Base-by-base conservation (phyloP, 2,329 filamentous ascomycete genomes). In the Penicillium sumatraense region DNA sequence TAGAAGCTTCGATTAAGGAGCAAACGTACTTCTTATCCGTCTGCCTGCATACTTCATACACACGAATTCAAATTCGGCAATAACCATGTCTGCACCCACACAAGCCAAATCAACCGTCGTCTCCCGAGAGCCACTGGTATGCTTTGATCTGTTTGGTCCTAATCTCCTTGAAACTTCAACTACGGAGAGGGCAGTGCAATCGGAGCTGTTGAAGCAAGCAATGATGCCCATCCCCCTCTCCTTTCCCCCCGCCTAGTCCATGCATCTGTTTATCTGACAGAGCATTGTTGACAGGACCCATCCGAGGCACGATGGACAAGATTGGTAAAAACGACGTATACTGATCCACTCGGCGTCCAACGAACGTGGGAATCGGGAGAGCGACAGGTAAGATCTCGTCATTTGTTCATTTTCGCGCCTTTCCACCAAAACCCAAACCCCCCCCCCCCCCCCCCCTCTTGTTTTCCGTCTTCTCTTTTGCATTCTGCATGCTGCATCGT, bases 301-400 rank as follows among this genome's bases (percentile, higher is more conserved):
- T 58, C 63, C 14, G 74, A 78, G 50, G 75, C 77, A 33, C 71
- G 66, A 64, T 80, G 77, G 77, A 69, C 73, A 40, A 67, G 70
- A 56, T 60, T 78, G 50, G 68, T 77, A 26, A 78, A 77, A 56
- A 73, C 71, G 10, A 77, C 69, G 3, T 80, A 79, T 57, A 62
- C 61, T 27, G 77, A 79, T 57, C 77, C 77, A 0, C 59, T 74
- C 21, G 77, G 77, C 5, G 68, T 75, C 7, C 60, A 74, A 53
- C 67, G 77, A 49, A 73, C 71, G 14, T 80, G 77, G 77, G 77
- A 80, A 58, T 75, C 74, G 6, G 75, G 74, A 4, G 76, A 79
- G 59, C 67, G 77, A 54, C 72, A 71, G 70, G 76, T 78, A 59
- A 59, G 68, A 49, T 41, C 20, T 29, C 24, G 35, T 11, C 14